phyloP scores from a whole-genome alignment of 2,329 filamentous ascomycete species.

The Neurospora crassa region DNA sequence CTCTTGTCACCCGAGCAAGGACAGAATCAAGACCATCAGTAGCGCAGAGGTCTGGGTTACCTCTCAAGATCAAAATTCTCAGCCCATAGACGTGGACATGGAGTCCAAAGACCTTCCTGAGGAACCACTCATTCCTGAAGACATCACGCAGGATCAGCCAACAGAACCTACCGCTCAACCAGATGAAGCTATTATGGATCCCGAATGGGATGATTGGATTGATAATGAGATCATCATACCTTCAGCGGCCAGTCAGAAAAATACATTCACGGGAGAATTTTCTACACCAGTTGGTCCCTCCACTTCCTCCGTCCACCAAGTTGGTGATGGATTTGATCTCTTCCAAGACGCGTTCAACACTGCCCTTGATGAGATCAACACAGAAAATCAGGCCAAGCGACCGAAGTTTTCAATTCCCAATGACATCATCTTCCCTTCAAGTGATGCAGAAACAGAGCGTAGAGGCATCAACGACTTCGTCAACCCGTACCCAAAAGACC shows the following conservation, averaged over 20 bases:
- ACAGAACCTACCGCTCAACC: background rate
- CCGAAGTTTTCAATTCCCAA: background rate
- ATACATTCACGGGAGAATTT: background rate
- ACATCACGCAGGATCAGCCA: background rate
- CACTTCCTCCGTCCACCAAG: background rate
- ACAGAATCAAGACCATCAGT: background rate
- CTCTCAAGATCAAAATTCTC: background rate
- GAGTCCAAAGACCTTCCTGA: background rate
- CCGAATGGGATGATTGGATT: background rate
- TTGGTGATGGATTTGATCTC: background rate
- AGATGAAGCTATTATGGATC: background rate
- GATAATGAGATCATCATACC: background rate
- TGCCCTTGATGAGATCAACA: background rate
- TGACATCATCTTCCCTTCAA: background rate
- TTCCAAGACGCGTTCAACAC: background rate
- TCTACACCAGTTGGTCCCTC: background rate
- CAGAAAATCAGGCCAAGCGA: background rate
- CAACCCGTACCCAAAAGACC: background rate
- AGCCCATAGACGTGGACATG: background rate
- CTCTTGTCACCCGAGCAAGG: background rate
- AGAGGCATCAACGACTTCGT: background rate
- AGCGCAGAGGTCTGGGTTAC: background rate
- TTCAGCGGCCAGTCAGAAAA: background rate
- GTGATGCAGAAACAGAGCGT: background rate
- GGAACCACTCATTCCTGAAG: background rate